Evolutionary conservation across 306 rosid genomes (phyloP).

Genomic region (Mimosa bimucronata): DNA sequence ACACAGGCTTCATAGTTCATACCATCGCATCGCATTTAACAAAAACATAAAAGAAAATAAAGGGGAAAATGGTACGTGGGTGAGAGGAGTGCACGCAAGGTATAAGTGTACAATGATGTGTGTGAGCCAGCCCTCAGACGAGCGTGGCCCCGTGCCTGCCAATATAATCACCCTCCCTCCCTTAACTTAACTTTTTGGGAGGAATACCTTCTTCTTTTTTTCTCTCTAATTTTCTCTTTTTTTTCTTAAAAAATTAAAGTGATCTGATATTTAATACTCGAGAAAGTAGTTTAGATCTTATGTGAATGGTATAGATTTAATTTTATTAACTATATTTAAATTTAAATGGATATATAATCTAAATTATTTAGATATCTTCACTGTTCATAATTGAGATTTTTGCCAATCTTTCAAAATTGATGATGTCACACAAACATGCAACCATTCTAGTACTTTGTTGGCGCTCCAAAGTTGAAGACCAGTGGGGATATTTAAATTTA

Average conservation of each 20-base stretch:
- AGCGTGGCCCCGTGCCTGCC: constrained; percentile 40
- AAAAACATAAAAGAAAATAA: background rate
- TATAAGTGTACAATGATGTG: constrained; percentile 58
- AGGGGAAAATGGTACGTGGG: constrained; percentile 19
- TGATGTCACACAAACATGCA: background rate
- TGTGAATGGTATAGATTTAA: too few species aligned
- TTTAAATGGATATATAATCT: too few species aligned
- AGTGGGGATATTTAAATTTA: too few species aligned
- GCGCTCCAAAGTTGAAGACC: too few species aligned
- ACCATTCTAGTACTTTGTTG: background rate
- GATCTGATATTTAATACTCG: too few species aligned
- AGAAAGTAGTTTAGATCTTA: too few species aligned
- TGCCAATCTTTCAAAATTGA: background rate
- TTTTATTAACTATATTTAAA: too few species aligned
- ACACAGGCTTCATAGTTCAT: constrained; percentile 65
- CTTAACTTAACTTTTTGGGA: constrained; percentile 20
- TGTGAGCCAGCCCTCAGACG: background rate
- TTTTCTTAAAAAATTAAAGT: too few species aligned
- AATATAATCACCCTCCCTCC: constrained; percentile 22
- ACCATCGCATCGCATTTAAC: background rate
- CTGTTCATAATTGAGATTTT: background rate
- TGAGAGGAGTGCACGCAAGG: constrained; percentile 68
- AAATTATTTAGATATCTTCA: too few species aligned
- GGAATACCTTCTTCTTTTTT: too few species aligned
- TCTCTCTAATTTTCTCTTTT: too few species aligned